phyloP scores from a whole-genome alignment of 345 rosid species.

The Eucalyptus marginata region DNA sequence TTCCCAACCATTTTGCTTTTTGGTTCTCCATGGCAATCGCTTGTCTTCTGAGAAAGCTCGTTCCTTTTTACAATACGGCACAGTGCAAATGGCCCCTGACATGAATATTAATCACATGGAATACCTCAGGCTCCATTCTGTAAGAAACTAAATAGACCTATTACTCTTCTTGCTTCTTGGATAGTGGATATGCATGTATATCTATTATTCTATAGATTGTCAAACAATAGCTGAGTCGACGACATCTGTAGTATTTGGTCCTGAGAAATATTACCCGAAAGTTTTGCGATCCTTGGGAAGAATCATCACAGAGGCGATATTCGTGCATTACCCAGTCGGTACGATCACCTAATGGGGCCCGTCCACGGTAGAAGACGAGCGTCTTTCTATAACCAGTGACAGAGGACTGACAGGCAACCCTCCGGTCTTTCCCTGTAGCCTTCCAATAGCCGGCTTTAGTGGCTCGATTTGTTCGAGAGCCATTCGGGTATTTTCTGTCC shows the following conservation, averaged over 20 bases:
- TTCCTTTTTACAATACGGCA: conserved; percentile 69
- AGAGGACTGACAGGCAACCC: conserved; percentile 44
- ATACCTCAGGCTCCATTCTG: background rate
- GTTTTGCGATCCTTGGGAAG: conserved; percentile 33
- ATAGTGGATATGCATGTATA: background rate
- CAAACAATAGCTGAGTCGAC: background rate
- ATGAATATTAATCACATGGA: background rate
- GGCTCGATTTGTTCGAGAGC: conserved; percentile 74
- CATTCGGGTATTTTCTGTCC: conserved; percentile 80
- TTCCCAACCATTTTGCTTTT: conserved; percentile 12
- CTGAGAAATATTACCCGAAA: conserved; percentile 24
- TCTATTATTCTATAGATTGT: background rate
- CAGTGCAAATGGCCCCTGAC: conserved; percentile 69
- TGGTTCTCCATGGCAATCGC: conserved; percentile 14
- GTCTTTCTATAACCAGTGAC: conserved; percentile 60
- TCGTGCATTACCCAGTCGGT: conserved; percentile 87
- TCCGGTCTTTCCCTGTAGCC: conserved; percentile 85
- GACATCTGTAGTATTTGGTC: background rate
- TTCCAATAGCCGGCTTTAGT: conserved; percentile 93
- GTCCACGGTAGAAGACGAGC: conserved; percentile 67
- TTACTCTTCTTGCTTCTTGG: background rate
- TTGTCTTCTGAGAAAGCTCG: conserved; percentile 29
- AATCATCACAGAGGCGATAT: conserved; percentile 59
- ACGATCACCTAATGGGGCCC: conserved; percentile 73
- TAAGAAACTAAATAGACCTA: background rate